Conservation (phyloP, 805 yeast genomes). For the Pichia occidentalis region DNA sequence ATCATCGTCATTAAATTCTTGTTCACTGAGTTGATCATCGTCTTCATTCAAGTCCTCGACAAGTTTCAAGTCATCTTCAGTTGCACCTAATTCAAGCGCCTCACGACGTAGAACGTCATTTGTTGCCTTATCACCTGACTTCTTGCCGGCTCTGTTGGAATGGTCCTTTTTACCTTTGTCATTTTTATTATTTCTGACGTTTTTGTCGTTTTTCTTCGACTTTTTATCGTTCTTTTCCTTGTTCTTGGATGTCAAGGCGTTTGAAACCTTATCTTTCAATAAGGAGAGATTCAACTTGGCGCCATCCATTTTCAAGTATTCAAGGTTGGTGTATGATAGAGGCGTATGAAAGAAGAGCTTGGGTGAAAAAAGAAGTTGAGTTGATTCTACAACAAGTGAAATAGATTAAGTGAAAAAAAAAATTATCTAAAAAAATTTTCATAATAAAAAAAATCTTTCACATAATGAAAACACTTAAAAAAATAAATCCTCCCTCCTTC, state of each 20-base stretch:
- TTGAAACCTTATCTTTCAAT: conserved; percentile 57
- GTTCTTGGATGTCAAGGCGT: conserved; percentile 36
- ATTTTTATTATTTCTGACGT: conserved; percentile 6
- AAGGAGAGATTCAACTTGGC: conserved; percentile 45
- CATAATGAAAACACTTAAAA: background rate
- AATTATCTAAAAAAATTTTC: conserved; percentile 2
- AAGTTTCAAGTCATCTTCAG: conserved; percentile 70
- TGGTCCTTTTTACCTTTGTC: conserved; percentile 6
- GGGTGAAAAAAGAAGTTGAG: background rate
- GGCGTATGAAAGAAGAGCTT: background rate
- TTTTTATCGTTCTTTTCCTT: conserved; percentile 20
- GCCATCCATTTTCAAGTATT: conserved; percentile 41
- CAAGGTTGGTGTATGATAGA: too few relatives aligned
- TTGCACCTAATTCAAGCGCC: conserved; percentile 78
- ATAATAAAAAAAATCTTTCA: background rate
- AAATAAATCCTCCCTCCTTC: conserved; percentile 13
- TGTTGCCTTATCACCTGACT: conserved; percentile 11
- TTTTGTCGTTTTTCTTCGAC: conserved; percentile 12
- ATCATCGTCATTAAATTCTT: conserved; percentile 42
- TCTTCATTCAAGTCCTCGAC: conserved; percentile 42
- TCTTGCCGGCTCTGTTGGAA: background rate
- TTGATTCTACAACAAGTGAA: background rate
- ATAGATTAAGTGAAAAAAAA: background rate
- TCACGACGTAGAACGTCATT: conserved; percentile 46
- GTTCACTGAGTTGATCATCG: conserved; percentile 44